phyloP scores from a whole-genome alignment of 2,329 filamentous ascomycete genomes.

The Zymoseptoria passerinii region DNA sequence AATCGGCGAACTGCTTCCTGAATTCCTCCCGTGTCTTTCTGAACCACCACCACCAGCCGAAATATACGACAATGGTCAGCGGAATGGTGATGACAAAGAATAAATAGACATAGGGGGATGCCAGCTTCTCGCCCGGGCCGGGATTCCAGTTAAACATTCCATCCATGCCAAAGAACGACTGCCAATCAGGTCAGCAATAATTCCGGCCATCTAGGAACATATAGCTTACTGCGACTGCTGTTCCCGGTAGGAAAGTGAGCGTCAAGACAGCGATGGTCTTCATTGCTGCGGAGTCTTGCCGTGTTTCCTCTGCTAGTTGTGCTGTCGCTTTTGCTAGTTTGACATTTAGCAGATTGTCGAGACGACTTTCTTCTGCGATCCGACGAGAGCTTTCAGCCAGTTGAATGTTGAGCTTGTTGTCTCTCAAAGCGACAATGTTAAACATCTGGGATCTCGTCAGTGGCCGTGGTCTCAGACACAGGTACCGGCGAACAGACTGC shows the following conservation, averaged over 20 bases:
- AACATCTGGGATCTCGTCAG: conserved; percentile 21
- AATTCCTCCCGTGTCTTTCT: conserved; percentile 19
- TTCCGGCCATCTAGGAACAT: background rate
- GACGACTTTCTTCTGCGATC: conserved; percentile 27
- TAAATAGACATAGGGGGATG: conserved; percentile 26
- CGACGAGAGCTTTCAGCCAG: conserved; percentile 27
- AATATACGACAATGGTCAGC: conserved; percentile 25
- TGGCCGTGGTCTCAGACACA: background rate
- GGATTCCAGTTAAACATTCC: conserved; percentile 23
- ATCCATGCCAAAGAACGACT: conserved; percentile 30
- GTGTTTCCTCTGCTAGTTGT: conserved; percentile 27
- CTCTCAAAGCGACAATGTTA: conserved; percentile 27
- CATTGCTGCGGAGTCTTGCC: conserved; percentile 36
- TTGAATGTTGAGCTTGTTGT: conserved; percentile 29
- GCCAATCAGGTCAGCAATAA: conserved; percentile 5
- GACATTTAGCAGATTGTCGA: conserved; percentile 29
- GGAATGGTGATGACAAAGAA: conserved; percentile 29
- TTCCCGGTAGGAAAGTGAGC: conserved; percentile 36
- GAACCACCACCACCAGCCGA: conserved; percentile 26
- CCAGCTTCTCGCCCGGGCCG: conserved; percentile 17
- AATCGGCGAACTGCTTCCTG: conserved; percentile 20
- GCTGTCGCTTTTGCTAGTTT: conserved; percentile 29
- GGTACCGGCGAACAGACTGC: conserved; percentile 16
- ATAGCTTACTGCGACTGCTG: conserved; percentile 27
- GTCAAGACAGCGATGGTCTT: conserved; percentile 40